Base-by-base conservation (phyloP, 345 rosid species). In the Bruguiera sexangula region DNA sequence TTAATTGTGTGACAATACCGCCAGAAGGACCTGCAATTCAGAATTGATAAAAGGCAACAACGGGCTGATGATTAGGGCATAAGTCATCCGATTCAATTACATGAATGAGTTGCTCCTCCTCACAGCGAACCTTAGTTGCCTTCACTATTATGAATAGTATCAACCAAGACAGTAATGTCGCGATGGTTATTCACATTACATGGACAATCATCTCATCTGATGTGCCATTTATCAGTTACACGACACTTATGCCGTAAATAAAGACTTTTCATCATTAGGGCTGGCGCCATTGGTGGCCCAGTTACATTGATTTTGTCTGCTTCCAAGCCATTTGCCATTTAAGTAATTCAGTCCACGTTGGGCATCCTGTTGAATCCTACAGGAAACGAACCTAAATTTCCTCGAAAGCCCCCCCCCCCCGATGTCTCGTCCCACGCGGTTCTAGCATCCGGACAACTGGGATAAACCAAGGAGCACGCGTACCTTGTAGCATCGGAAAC, bases 341-440 rank as follows among this genome's bases (percentile, higher is more conserved):
- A 95, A 78, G 82, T 92, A 96, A 66, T 95, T 92, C 46, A 95
- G 87, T 6, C 96, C 97, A 82, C 86, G 82, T 76, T 92, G 96
- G 31, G 99, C 97, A 74, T 90, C 97, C 99, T 95, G 86, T 69
- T 95, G 97, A 77, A 63, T 90, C 69, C 96, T 83, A 76, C 90
- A 95, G 73, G 99, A 92, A 80, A 95, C 99, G 71, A 95, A 92
- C n/a, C 97, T 94, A 77, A 89, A 95, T 32, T 97, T 97, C 77
- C 96, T 92, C 22, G 99, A 95, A 51, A 96, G 97, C 32, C 97
- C 22, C 22, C 24, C 32, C 97, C 22, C 22, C 24, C 97, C 61
- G 97, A 92, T 83, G 88, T 95, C 70, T 95, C 96, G 77, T 95
- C 97, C 99, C 97, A 90, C 97, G 90, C 92, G 63, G 90, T 96